Percentiles rank a stretch among this genome's conserved stretches.
Evolutionary conservation across 768 basidiomycete genomes (phyloP).

Genomic region (Myochromella boudieri): DNA sequence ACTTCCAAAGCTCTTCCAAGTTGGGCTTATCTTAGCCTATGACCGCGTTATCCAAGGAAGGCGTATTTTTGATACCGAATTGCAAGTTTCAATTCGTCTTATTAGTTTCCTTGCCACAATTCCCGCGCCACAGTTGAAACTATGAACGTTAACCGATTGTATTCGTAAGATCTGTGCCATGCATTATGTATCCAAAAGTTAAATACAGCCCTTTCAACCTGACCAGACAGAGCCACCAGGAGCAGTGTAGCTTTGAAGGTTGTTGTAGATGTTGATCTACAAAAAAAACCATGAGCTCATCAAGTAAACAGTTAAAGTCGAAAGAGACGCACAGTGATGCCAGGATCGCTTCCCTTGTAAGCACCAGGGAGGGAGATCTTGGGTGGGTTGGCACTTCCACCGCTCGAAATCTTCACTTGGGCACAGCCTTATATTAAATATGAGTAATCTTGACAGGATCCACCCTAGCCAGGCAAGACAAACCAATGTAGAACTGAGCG

Average conservation of each 20-base stretch:
- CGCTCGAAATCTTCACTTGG: slow-evolving; percentile 45
- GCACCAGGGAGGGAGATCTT: slow-evolving; percentile 49
- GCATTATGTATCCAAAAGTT: too few relatives aligned
- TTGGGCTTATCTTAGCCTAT: too few relatives aligned
- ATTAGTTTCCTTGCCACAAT: too few relatives aligned
- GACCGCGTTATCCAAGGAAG: too few relatives aligned
- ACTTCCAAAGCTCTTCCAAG: too few relatives aligned
- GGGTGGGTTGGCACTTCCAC: slow-evolving; percentile 46
- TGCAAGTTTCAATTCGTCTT: too few relatives aligned
- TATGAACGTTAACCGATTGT: too few relatives aligned
- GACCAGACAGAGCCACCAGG: slow-evolving; percentile 40
- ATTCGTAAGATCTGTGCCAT: too few relatives aligned
- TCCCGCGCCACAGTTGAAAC: too few relatives aligned
- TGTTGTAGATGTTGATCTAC: slow-evolving; percentile 55
- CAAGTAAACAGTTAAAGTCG: background rate
- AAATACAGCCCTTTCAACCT: slow-evolving; percentile 25
- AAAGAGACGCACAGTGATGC: slow-evolving; percentile 39
- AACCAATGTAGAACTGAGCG: slow-evolving; percentile 49
- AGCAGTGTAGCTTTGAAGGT: slow-evolving; percentile 50
- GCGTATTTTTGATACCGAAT: too few relatives aligned
- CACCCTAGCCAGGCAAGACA: background rate
- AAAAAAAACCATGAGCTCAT: background rate
- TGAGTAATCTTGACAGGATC: background rate
- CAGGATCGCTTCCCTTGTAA: slow-evolving; percentile 47
- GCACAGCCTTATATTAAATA: slow-evolving; percentile 36